phyloP scores from a whole-genome alignment of 2,329 filamentous ascomycete species.

The Zymoseptoria crescenta region DNA sequence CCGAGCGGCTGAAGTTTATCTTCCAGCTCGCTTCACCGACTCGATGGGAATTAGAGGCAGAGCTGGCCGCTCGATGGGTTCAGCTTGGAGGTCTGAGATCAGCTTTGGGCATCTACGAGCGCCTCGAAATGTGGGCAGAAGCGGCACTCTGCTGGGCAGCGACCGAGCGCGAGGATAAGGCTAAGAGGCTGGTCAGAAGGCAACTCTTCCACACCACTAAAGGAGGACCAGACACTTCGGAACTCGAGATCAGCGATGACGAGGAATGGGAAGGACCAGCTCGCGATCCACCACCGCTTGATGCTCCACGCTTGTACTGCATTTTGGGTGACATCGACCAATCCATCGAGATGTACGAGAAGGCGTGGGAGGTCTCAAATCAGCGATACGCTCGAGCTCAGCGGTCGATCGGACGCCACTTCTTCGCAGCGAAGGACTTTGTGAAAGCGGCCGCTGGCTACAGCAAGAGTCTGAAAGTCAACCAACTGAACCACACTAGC shows the following conservation, averaged over 20 bases:
- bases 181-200: slow-evolving; percentile 64
- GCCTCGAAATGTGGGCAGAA: slow-evolving; percentile 89
- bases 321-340: slow-evolving; percentile 86
- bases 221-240: slow-evolving; percentile 31
- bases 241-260: slow-evolving; percentile 29
- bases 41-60: slow-evolving; percentile 88
- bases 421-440: slow-evolving; percentile 60
- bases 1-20: slow-evolving; percentile 72
- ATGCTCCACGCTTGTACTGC: slow-evolving; percentile 83
- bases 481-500: slow-evolving; percentile 70
- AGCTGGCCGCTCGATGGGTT: slow-evolving; percentile 89
- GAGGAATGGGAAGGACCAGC: slow-evolving; percentile 60
- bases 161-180: slow-evolving; percentile 75
- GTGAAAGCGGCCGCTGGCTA: slow-evolving; percentile 69
- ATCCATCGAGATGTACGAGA: slow-evolving; percentile 66
- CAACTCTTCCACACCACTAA: slow-evolving; percentile 65
- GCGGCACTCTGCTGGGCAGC: slow-evolving; percentile 81
- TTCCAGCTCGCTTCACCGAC: slow-evolving; percentile 78
- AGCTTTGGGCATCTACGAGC: slow-evolving; percentile 91
- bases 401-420: slow-evolving; percentile 73
- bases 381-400: slow-evolving; percentile 79
- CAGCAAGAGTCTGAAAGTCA: slow-evolving; percentile 65
- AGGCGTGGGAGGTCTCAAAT: slow-evolving; percentile 80
- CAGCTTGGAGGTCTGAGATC: slow-evolving; percentile 78
- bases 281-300: slow-evolving; percentile 61